A percentile compares a stretch with the other conserved stretches of the same genome.
Conservation (phyloP, 495 filamentous ascomycete species). For the Podospora pseudocomata region DNA sequence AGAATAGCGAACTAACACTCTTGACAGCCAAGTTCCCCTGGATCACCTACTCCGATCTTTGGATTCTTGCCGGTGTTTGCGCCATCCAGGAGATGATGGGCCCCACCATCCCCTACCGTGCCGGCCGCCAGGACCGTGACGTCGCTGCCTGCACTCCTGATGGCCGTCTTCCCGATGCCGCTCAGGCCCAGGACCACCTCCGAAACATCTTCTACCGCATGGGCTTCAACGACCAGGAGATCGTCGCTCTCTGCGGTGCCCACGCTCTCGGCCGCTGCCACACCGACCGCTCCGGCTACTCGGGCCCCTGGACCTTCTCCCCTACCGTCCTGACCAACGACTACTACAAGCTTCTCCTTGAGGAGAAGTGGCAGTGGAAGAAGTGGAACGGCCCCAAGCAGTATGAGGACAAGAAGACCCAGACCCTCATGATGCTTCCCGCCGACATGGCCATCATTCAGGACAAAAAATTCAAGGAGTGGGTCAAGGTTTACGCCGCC, state of each 20-base stretch:
- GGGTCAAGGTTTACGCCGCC: conserved; percentile 87
- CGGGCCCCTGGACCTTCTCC: conserved; percentile 94
- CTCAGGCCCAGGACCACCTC: conserved; percentile 77
- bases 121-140: conserved; percentile 80
- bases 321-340: conserved; percentile 94
- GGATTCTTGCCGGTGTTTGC: conserved; percentile 83
- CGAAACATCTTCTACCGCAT: conserved; percentile 93
- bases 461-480: conserved; percentile 81
- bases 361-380: conserved; percentile 87
- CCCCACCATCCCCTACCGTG: conserved; percentile 82
- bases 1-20: conserved; percentile 32
- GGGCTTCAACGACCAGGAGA: conserved; percentile 97
- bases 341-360: conserved; percentile 79
- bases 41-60: conserved; percentile 95
- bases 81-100: conserved; percentile 96
- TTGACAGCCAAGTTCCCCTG: conserved; percentile 74
- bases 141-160: conserved; percentile 88
- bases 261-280: conserved; percentile 94
- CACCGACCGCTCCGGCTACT: conserved; percentile 80
- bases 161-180: conserved; percentile 87
- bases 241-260: conserved; percentile 84
- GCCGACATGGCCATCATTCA: conserved; percentile 83
- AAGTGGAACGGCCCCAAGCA: conserved; percentile 90
- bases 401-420: conserved; percentile 78
- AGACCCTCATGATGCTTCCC: conserved; percentile 95